phyloP scores from a whole-genome alignment of 1,284 basidiomycete genomes.

The Moniliella sp. region DNA sequence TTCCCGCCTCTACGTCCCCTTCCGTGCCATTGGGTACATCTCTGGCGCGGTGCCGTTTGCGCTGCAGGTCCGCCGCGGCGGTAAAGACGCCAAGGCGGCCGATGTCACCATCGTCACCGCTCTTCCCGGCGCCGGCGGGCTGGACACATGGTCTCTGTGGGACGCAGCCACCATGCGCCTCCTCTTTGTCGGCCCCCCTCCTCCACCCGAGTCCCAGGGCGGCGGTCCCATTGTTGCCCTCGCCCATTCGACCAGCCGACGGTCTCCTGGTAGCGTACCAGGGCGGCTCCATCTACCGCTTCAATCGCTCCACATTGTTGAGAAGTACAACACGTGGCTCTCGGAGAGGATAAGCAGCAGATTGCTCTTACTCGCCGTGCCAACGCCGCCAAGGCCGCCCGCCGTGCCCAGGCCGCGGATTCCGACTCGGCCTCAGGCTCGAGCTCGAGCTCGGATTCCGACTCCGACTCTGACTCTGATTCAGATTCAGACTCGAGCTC shows the following conservation, averaged over 20 bases:
- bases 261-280: conserved; percentile 51
- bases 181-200: conserved; percentile 75
- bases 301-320: conserved; percentile 68
- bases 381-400: too few species aligned
- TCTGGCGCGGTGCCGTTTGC: not conserved
- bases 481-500: too few species aligned
- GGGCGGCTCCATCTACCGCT: conserved; percentile 53
- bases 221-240: conserved; percentile 50
- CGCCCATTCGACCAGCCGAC: conserved; percentile 48
- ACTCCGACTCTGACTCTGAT: too few species aligned
- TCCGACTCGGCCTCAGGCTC: too few species aligned
- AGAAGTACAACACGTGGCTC: conserved; percentile 8
- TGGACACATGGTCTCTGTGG: conserved; percentile 86
- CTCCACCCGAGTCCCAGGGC: conserved; percentile 35
- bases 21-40: not conserved
- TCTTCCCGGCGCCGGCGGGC: conserved; percentile 36
- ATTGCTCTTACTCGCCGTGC: too few species aligned
- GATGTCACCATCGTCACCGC: conserved; percentile 56
- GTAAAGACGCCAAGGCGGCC: conserved; percentile 51
- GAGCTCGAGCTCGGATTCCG: too few species aligned
- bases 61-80: conserved; percentile 50
- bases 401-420: too few species aligned
- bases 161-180: conserved; percentile 81
- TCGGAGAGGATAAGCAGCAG: too few species aligned
- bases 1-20: not conserved